Conservation (phyloP, 2,329 filamentous ascomycete genomes). For the Diaporthe caulivora region DNA sequence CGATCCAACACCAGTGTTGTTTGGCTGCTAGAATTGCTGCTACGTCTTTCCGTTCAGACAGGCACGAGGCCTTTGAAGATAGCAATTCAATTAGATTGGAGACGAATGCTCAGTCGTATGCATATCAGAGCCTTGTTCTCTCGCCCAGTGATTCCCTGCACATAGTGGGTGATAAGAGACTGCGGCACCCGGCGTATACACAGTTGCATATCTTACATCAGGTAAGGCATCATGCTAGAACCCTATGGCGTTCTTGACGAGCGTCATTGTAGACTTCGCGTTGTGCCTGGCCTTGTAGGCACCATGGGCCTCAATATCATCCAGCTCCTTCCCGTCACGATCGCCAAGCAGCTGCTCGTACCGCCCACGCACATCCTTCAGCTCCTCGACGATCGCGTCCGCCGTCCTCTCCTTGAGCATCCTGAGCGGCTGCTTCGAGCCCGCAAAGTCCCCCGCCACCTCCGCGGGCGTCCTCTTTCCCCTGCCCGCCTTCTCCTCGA, state of each 20-base stretch:
- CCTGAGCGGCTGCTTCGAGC: slow-evolving; percentile 50
- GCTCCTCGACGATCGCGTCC: slow-evolving; percentile 62
- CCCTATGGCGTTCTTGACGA: slow-evolving; percentile 65
- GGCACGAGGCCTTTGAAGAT: neutral
- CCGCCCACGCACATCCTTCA: slow-evolving; percentile 62
- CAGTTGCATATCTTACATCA: neutral
- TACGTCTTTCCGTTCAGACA: neutral
- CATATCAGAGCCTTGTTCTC: no score
- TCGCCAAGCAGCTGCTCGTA: slow-evolving; percentile 54
- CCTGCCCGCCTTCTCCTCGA: slow-evolving; percentile 53
- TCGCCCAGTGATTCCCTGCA: neutral
- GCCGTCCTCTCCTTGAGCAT: slow-evolving; percentile 68
- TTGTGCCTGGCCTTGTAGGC: slow-evolving; percentile 71
- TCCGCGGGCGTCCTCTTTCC: slow-evolving; percentile 52
- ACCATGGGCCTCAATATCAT: slow-evolving; percentile 69
- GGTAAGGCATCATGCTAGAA: slow-evolving; percentile 46
- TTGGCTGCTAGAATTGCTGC: neutral
- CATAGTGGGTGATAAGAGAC: neutral
- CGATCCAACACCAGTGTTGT: neutral
- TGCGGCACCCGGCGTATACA: no score
- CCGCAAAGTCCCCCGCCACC: slow-evolving; percentile 54
- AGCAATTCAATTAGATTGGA: neutral
- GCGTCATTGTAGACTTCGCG: slow-evolving; percentile 69
- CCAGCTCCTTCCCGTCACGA: slow-evolving; percentile 64
- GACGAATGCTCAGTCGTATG: neutral